These are phyloP conservation scores for Echites panduratus DNA, from an alignment of 257 asterid species.

Conservation along the genomic window DNA sequence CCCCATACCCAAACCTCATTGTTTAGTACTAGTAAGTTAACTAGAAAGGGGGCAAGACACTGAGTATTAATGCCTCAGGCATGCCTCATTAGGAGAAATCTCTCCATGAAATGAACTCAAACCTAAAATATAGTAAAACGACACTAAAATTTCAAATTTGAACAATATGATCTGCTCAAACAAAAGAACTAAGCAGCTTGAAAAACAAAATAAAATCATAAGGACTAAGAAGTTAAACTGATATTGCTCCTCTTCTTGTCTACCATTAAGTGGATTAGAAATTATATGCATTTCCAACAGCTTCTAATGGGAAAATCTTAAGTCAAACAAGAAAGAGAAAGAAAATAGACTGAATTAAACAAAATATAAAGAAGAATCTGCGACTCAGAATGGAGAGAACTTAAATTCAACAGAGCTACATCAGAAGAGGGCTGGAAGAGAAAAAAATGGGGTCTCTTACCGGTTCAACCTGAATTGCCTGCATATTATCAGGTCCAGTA, in stretches of 20 bases:
- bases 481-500: slow-evolving; percentile 98
- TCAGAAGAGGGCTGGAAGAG: background rate
- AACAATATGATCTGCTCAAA: background rate
- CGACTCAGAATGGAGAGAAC: background rate
- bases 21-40: background rate
- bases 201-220: background rate
- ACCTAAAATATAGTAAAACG: background rate
- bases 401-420: background rate
- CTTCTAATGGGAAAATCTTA: background rate
- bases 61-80: background rate
- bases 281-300: background rate
- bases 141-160: background rate
- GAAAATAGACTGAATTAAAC: background rate
- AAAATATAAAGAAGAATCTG: background rate
- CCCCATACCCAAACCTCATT: background rate
- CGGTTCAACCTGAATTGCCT: slow-evolving; percentile 96
- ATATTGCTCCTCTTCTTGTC: background rate
- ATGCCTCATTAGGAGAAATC: background rate
- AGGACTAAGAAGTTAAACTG: background rate
- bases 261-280: background rate
- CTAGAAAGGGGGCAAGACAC: background rate
- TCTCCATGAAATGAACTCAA: background rate
- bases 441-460: slow-evolving; percentile 41
- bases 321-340: background rate
- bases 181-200: background rate